Evolutionary conservation across 176 grass and related monocot species (phyloP).

Genomic region (Ampelocalamus luodianensis): DNA sequence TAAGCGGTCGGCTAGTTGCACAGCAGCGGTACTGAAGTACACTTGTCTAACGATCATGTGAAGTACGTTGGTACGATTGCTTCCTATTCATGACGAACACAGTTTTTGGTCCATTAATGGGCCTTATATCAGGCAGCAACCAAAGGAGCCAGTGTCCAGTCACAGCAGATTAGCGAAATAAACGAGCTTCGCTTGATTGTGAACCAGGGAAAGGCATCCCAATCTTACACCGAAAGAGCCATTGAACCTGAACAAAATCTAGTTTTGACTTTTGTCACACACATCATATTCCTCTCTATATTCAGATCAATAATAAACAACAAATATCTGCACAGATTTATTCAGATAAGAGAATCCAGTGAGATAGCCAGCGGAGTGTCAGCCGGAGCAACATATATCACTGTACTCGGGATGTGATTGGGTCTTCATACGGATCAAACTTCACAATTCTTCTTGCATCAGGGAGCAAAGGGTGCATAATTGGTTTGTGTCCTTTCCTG

Average conservation of each 20-base stretch:
- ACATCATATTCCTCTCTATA: constrained; percentile 28
- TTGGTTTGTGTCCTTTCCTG: constrained; percentile 53
- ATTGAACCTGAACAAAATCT: background rate
- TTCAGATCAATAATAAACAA: background rate
- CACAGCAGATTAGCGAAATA: background rate
- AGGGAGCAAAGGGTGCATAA: constrained; percentile 56
- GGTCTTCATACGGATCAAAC: constrained; percentile 51
- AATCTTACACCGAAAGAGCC: background rate
- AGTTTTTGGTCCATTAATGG: background rate
- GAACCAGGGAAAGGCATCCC: background rate
- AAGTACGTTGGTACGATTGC: background rate
- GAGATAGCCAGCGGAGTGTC: background rate
- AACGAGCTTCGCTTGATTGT: background rate
- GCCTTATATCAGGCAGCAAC: background rate
- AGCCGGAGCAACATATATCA: constrained; percentile 21
- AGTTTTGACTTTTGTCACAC: background rate
- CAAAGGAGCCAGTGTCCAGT: background rate
- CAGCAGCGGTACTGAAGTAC: background rate
- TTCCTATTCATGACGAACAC: background rate
- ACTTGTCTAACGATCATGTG: background rate
- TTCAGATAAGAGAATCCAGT: background rate
- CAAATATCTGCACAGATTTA: background rate
- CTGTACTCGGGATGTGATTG: constrained; percentile 18
- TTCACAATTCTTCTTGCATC: constrained; percentile 51
- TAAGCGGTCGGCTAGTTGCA: background rate